These are phyloP conservation scores for Globisporangium middletonii DNA, from an alignment of 352 stramenopile genomes.

Conservation along the genomic window DNA sequence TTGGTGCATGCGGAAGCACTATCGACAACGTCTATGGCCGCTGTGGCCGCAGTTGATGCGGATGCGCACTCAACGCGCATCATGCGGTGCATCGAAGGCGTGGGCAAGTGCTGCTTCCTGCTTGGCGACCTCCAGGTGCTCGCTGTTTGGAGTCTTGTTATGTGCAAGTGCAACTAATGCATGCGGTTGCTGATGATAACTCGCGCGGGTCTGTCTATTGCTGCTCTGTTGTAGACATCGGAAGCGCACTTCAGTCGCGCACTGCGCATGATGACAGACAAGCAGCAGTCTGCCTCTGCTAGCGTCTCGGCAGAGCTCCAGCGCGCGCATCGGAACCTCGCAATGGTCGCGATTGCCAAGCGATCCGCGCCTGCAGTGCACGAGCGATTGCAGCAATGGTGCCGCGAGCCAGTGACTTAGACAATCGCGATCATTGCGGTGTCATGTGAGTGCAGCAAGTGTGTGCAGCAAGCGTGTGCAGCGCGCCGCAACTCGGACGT, in stretches of 20 bases:
- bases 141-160: no score
- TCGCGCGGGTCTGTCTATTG: no score
- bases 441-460: no score
- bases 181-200: no score
- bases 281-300: neutral
- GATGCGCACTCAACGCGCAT: conserved; percentile 14
- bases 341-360: conserved; percentile 42
- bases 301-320: conserved; percentile 10
- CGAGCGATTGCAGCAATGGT: conserved; percentile 9
- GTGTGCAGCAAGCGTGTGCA: no score
- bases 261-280: conserved; percentile 9
- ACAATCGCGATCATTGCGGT: no score
- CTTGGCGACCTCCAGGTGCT: conserved; percentile 43
- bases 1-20: conserved; percentile 20
- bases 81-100: conserved; percentile 31
- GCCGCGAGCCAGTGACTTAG: neutral
- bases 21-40: neutral
- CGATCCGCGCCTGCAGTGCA: conserved; percentile 10
- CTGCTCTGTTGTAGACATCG: conserved; percentile 19
- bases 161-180: no score
- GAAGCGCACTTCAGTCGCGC: conserved; percentile 38
- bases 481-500: no score
- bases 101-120: conserved; percentile 55
- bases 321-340: conserved; percentile 60
- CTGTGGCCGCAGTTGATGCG: neutral